Conservation (phyloP, 2,329 filamentous ascomycete species). For the Penicillium verrucosum region DNA sequence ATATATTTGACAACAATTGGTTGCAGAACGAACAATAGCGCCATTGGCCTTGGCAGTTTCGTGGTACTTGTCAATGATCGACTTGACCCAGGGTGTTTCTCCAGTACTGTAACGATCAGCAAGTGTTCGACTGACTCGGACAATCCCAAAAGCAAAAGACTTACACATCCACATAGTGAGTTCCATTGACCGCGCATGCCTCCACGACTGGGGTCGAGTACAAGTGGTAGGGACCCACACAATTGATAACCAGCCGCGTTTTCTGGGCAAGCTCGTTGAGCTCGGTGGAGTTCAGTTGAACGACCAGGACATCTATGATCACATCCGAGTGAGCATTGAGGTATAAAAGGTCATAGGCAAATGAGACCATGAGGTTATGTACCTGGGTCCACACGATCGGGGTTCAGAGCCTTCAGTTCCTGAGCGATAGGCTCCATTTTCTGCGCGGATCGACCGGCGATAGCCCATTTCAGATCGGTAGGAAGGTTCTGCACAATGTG, state of each 20-base stretch:
- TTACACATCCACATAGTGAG: conserved; percentile 64
- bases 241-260: conserved; percentile 59
- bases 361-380: conserved; percentile 19
- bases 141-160: conserved; percentile 10
- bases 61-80: conserved; percentile 62
- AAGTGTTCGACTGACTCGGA: not conserved
- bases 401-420: conserved; percentile 63
- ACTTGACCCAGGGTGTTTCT: conserved; percentile 61
- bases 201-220: conserved; percentile 64
- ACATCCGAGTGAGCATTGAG: conserved; percentile 7
- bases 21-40: conserved; percentile 52
- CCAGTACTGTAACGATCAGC: conserved; percentile 48
- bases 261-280: conserved; percentile 52
- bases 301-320: conserved; percentile 43
- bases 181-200: conserved; percentile 62
- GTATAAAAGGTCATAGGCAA: not conserved
- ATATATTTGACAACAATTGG: not conserved
- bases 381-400: conserved; percentile 70
- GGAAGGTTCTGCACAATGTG: conserved; percentile 69
- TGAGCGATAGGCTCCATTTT: conserved; percentile 70
- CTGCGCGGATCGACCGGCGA: conserved; percentile 74
- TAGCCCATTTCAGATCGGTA: conserved; percentile 78
- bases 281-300: conserved; percentile 50
- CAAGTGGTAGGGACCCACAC: conserved; percentile 61
- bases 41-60: conserved; percentile 57